Percentiles rank a stretch among this genome's conserved stretches.
Evolutionary conservation across 1,139 yeast species (phyloP).

Genomic region (Nakaseomyces uthaithaninus): DNA sequence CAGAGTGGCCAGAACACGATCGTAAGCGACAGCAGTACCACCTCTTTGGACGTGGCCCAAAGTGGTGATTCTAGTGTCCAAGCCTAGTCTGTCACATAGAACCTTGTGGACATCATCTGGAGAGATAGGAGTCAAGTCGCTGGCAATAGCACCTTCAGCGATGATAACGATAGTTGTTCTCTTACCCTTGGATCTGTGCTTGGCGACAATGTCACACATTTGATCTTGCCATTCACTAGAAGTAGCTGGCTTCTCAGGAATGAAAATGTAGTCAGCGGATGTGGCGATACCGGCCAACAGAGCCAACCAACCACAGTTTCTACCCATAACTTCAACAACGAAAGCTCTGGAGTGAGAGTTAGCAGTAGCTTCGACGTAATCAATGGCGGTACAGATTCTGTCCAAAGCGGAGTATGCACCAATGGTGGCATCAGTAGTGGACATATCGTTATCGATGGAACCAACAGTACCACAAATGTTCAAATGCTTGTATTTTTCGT

Average conservation of each 20-base stretch:
- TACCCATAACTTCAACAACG: conserved; percentile 97
- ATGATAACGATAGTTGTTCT: conserved; percentile 93
- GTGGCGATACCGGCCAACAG: conserved; percentile 94
- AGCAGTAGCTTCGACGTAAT: conserved; percentile 89
- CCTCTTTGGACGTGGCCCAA: conserved; percentile 98
- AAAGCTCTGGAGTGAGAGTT: conserved; percentile 95
- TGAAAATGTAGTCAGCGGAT: conserved; percentile 87
- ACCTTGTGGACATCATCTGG: conserved; percentile 73
- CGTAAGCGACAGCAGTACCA: conserved; percentile 93
- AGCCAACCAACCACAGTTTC: conserved; percentile 98
- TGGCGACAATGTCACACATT: conserved; percentile 56
- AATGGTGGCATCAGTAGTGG: conserved; percentile 90
- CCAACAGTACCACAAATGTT: conserved; percentile 95
- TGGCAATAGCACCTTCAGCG: conserved; percentile 94
- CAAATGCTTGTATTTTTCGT: conserved; percentile 55
- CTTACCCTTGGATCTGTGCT: conserved; percentile 82
- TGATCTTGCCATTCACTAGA: conserved; percentile 57
- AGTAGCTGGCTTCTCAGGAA: conserved; percentile 54
- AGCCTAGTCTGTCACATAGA: conserved; percentile 64
- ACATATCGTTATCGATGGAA: conserved; percentile 96
- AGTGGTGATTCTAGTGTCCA: conserved; percentile 91
- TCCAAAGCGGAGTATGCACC: conserved; percentile 94
- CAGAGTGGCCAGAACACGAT: conserved; percentile 80
- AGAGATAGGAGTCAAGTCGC: conserved; percentile 71
- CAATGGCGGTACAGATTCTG: conserved; percentile 87